A percentile compares a stretch with the other conserved stretches of the same genome.
Evolutionary conservation across 805 yeast species (phyloP).

Genomic region (Zygosaccharomyces siamensis): DNA sequence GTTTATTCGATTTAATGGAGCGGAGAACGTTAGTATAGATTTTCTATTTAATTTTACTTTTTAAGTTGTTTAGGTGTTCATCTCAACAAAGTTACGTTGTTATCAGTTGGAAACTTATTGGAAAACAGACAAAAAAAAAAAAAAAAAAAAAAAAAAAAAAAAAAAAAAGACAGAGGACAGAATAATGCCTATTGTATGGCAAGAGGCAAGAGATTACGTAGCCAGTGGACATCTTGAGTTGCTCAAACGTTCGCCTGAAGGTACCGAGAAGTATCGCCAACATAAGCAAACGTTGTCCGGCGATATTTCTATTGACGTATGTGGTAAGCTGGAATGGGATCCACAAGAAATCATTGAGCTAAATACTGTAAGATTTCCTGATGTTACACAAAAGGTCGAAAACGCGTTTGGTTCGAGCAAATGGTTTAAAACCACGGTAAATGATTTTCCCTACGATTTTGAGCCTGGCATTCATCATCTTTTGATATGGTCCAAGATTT

Average conservation of each 20-base stretch:
- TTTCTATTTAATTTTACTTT: not conserved
- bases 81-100: not conserved
- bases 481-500: conserved; percentile 62
- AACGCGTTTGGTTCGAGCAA: conserved; percentile 25
- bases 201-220: conserved; percentile 38
- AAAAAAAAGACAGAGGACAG: no score
- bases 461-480: conserved; percentile 49
- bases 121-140: no score
- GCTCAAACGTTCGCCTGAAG: conserved; percentile 45
- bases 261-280: conserved; percentile 41
- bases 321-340: conserved; percentile 51
- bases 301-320: conserved; percentile 46
- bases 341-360: conserved; percentile 26
- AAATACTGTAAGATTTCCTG: conserved; percentile 18
- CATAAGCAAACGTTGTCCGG: conserved; percentile 44
- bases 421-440: conserved; percentile 42
- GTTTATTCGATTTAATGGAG: conserved; percentile 1
- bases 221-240: conserved; percentile 40
- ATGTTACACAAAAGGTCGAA: conserved; percentile 20
- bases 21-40: not conserved
- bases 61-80: conserved; percentile 1
- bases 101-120: not conserved
- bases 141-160: no score
- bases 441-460: conserved; percentile 66
- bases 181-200: conserved; percentile 40